Conservation (phyloP, 1,284 basidiomycete genomes). For the Apiotrichum sp. region DNA sequence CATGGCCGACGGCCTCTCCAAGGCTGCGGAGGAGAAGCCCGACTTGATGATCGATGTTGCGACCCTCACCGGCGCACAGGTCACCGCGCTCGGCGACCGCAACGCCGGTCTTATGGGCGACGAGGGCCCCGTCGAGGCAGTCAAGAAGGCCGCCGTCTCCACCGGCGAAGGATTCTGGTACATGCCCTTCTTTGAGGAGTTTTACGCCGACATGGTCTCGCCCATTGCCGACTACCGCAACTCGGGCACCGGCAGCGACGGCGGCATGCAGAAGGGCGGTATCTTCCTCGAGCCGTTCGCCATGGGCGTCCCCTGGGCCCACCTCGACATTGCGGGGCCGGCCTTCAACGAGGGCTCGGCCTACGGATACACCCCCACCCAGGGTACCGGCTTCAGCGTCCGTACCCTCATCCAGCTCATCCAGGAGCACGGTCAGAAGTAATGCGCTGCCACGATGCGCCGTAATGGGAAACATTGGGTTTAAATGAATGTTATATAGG, state of each 20-base stretch:
- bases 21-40: constrained; percentile 3
- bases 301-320: constrained; percentile 4
- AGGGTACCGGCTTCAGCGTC: constrained; percentile 6
- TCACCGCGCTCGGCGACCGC: constrained; percentile 15
- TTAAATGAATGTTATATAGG: too few relatives aligned
- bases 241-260: constrained; percentile 8
- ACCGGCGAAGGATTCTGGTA: constrained; percentile 16
- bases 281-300: constrained; percentile 10
- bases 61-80: constrained; percentile 16
- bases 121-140: constrained; percentile 12
- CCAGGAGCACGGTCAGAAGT: constrained; percentile 1
- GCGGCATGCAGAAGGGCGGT: constrained; percentile 18
- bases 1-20: constrained; percentile 10
- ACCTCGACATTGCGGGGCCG: constrained; percentile 6
- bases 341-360: not conserved
- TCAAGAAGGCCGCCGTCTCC: constrained; percentile 2
- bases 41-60: constrained; percentile 14
- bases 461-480: too few relatives aligned
- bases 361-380: constrained; percentile 1
- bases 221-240: constrained; percentile 15
- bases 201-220: constrained; percentile 14
- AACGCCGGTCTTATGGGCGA: constrained; percentile 19
- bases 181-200: constrained; percentile 19
- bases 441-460: too few relatives aligned
- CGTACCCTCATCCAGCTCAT: constrained; percentile 5